These are phyloP conservation scores for Nissolia schottii DNA, from an alignment of 306 rosid genomes.

Conservation along the genomic window DNA sequence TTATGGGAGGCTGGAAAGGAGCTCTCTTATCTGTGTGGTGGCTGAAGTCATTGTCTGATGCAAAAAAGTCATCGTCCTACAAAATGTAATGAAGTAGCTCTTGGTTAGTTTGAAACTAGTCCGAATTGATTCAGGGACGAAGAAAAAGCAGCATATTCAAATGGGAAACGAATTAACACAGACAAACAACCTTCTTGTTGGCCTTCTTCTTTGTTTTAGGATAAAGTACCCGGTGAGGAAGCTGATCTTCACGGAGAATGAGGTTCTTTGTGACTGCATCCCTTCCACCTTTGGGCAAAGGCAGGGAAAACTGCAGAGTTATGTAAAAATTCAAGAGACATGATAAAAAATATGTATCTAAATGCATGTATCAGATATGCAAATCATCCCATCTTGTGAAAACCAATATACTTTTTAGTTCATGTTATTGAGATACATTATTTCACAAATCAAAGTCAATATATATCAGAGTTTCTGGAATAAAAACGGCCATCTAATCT, in stretches of 20 bases:
- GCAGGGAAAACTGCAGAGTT: slow-evolving; percentile 74
- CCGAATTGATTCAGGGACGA: background rate
- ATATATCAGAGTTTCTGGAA: background rate
- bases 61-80: slow-evolving; percentile 66
- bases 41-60: slow-evolving; percentile 45
- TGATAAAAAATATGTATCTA: background rate
- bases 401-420: background rate
- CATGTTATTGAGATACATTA: background rate
- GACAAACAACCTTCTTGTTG: slow-evolving; percentile 47
- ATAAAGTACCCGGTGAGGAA: slow-evolving; percentile 78
- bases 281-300: slow-evolving; percentile 88
- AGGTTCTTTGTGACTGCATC: slow-evolving; percentile 76
- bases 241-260: slow-evolving; percentile 95
- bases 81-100: slow-evolving; percentile 1
- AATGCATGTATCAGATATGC: background rate
- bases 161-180: background rate
- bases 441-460: slow-evolving; percentile 2
- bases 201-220: slow-evolving; percentile 82
- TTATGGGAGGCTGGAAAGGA: slow-evolving; percentile 82
- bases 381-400: slow-evolving; percentile 1
- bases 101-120: background rate
- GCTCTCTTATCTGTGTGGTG: slow-evolving; percentile 72
- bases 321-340: slow-evolving; percentile 13
- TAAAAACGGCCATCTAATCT: background rate
- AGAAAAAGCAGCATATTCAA: background rate